Conservation (phyloP, 345 rosid species). For the Limnanthes douglasii region DNA sequence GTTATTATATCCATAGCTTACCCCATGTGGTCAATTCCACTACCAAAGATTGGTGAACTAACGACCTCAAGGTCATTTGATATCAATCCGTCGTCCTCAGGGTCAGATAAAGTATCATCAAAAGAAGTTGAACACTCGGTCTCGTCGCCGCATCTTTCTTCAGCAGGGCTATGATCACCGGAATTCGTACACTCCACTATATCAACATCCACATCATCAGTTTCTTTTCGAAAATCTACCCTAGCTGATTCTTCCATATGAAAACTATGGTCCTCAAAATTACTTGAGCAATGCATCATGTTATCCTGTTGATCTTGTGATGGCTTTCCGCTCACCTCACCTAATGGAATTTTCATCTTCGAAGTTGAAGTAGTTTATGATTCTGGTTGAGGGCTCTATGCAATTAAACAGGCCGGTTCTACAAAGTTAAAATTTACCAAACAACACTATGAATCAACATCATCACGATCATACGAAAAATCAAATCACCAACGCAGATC, state of each 20-base stretch:
- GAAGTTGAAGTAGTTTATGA: no score
- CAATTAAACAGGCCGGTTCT: no score
- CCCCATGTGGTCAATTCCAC: slow-evolving; percentile 12
- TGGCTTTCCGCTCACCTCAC: slow-evolving; percentile 12
- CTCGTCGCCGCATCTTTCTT: slow-evolving; percentile 20
- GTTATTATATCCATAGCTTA: slow-evolving; percentile 25
- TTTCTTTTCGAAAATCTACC: slow-evolving; percentile 2
- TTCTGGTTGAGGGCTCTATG: no score
- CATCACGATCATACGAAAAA: no score
- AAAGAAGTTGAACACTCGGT: slow-evolving; percentile 76
- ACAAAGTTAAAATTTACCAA: no score
- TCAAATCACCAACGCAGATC: no score
- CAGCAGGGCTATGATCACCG: slow-evolving; percentile 5
- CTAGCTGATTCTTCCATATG: slow-evolving; percentile 10
- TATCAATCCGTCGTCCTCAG: no score
- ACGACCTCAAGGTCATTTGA: no score
- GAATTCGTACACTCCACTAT: slow-evolving; percentile 19
- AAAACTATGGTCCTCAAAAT: slow-evolving; percentile 22
- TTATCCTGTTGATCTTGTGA: slow-evolving; percentile 17
- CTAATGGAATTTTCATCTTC: slow-evolving; percentile 9
- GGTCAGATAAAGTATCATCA: slow-evolving; percentile 33
- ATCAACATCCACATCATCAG: slow-evolving; percentile 35
- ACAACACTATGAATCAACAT: no score
- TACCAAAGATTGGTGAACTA: no score
- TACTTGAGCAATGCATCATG: slow-evolving; percentile 18